Percentiles rank a stretch among this genome's conserved stretches.
These are phyloP conservation scores for Xylaria sp. DNA, from an alignment of 2,329 filamentous ascomycete genomes.

Conservation along the genomic window DNA sequence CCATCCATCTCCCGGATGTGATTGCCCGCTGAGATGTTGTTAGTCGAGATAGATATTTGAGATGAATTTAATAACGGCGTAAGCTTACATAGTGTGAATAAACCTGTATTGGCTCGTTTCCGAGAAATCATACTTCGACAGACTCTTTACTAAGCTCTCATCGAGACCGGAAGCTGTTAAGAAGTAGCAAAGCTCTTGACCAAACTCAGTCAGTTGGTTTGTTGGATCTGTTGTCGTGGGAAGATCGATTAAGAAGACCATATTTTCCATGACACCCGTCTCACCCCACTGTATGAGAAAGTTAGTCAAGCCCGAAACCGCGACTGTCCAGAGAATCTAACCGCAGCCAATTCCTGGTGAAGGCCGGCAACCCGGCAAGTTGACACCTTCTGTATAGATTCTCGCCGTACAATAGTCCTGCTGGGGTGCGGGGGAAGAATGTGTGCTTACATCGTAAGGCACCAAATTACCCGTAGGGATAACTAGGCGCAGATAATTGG, in stretches of 20 bases:
- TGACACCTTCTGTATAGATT: not conserved
- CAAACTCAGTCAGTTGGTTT: constrained; percentile 65
- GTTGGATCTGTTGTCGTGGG: constrained; percentile 66
- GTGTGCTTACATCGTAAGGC: constrained; percentile 69
- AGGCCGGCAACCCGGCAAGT: not conserved
- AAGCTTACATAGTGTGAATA: constrained; percentile 81
- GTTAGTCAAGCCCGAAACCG: not conserved
- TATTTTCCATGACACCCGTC: constrained; percentile 85
- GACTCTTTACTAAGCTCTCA: constrained; percentile 71
- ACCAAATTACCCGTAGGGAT: constrained; percentile 90
- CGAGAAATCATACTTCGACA: constrained; percentile 84
- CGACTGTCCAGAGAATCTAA: not conserved
- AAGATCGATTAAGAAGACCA: constrained; percentile 91
- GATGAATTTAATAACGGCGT: not conserved
- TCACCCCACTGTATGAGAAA: constrained; percentile 75
- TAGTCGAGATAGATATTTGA: constrained; percentile 23
- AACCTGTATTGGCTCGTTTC: constrained; percentile 79
- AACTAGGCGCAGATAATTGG: constrained; percentile 78
- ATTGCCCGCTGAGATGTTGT: constrained; percentile 62
- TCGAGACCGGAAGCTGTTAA: constrained; percentile 74
- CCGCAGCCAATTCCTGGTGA: not conserved
- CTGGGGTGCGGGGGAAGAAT: not conserved
- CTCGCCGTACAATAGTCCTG: not conserved
- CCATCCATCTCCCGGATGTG: constrained; percentile 62
- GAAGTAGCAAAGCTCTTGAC: constrained; percentile 76